Conservation (phyloP, 2,329 filamentous ascomycete genomes). For the Alternaria arborescens region DNA sequence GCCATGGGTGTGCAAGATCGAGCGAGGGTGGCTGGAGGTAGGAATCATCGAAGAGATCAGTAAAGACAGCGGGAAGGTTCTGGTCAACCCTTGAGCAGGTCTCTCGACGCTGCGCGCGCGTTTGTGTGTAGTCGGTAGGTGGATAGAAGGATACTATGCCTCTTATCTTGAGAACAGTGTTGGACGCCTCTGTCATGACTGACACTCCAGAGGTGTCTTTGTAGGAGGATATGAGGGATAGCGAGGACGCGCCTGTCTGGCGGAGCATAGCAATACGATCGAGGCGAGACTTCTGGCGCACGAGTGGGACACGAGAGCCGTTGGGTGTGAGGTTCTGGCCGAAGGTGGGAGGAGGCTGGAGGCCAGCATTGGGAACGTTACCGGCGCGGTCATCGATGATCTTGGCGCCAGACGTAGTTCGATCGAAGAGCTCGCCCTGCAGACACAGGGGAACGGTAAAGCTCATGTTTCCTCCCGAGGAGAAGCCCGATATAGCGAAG, state of each 20-base stretch:
- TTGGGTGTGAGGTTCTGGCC: constrained; percentile 31
- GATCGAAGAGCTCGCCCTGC: constrained; percentile 56
- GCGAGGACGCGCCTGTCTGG: constrained; percentile 44
- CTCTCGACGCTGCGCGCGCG: constrained; percentile 66
- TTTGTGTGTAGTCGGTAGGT: constrained; percentile 68
- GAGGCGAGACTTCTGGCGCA: constrained; percentile 42
- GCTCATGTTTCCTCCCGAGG: constrained; percentile 69
- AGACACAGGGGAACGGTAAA: constrained; percentile 69
- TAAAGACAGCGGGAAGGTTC: constrained; percentile 61
- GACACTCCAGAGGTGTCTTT: constrained; percentile 46
- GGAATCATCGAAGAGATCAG: constrained; percentile 62
- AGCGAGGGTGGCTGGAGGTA: constrained; percentile 58
- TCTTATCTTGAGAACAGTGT: constrained; percentile 58
- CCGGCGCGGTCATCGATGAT: constrained; percentile 42
- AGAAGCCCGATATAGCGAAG: constrained; percentile 69
- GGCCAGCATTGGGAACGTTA: constrained; percentile 34
- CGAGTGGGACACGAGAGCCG: constrained; percentile 46
- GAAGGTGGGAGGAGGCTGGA: constrained; percentile 25
- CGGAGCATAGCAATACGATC: constrained; percentile 48
- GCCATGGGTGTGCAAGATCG: constrained; percentile 65
- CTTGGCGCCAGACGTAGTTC: constrained; percentile 36
- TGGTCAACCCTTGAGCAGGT: constrained; percentile 63
- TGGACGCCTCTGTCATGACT: constrained; percentile 44
- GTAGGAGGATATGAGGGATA: constrained; percentile 49
- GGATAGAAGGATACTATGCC: constrained; percentile 70